These are phyloP conservation scores for Trifolium subterraneum DNA, from an alignment of 306 rosid species.

Conservation along the genomic window DNA sequence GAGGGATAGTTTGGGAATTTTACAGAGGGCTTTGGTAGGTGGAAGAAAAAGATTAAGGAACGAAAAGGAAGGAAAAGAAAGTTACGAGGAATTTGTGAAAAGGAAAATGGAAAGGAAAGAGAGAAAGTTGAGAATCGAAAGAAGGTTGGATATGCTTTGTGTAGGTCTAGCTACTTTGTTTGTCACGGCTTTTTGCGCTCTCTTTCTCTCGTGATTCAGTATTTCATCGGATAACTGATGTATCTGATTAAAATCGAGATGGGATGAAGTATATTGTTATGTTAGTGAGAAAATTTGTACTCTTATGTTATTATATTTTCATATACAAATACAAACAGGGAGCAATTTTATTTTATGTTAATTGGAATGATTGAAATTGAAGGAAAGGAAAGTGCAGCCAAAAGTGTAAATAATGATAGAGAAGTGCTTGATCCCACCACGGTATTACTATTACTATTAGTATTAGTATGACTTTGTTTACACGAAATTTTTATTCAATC, in stretches of 20 bases:
- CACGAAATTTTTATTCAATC: no score
- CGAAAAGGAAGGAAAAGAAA: conserved; percentile 41
- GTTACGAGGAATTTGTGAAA: conserved; percentile 49
- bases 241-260: no score
- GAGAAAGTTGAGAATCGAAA: conserved; percentile 58
- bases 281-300: no score
- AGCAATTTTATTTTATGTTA: no score
- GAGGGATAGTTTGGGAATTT: conserved; percentile 73
- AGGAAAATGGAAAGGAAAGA: conserved; percentile 58
- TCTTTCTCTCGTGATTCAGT: conserved; percentile 40
- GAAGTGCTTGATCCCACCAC: background rate
- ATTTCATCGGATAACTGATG: background rate
- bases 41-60: conserved; percentile 44
- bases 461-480: background rate
- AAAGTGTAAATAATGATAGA: background rate
- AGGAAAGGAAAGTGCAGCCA: background rate
- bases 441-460: no score
- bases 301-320: no score
- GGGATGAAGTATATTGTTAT: no score
- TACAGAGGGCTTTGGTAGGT: conserved; percentile 60
- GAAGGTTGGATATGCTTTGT: conserved; percentile 68
- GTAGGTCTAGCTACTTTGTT: conserved; percentile 49
- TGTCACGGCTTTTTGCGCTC: conserved; percentile 40
- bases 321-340: no score
- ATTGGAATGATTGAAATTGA: background rate